Evolutionary conservation across 352 stramenopile genomes (phyloP).

Genomic region (Pythium vanterpoolii): DNA sequence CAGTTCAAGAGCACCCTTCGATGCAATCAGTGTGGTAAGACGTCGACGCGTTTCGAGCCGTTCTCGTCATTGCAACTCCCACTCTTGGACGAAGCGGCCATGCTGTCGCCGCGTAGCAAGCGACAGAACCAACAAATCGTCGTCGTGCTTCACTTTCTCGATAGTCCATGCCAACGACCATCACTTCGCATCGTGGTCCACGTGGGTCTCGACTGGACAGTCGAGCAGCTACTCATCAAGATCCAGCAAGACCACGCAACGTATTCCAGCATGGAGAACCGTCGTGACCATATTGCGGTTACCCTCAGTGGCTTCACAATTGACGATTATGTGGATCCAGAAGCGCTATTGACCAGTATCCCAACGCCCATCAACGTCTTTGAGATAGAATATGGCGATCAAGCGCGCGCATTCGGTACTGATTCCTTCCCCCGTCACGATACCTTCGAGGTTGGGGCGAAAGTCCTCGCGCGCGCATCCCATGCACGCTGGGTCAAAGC

Average conservation of each 20-base stretch:
- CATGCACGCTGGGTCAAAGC: conserved; percentile 28
- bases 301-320: conserved; percentile 25
- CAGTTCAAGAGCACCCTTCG: conserved; percentile 95
- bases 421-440: neutral
- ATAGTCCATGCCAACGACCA: conserved; percentile 12
- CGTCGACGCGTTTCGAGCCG: conserved; percentile 78
- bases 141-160: conserved; percentile 34
- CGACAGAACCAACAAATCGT: conserved; percentile 27
- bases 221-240: conserved; percentile 39
- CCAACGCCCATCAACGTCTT: conserved; percentile 36
- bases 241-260: conserved; percentile 24
- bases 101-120: conserved; percentile 13
- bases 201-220: conserved; percentile 26
- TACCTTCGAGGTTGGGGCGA: conserved; percentile 9
- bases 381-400: conserved; percentile 31
- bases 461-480: conserved; percentile 13
- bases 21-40: conserved; percentile 88
- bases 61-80: conserved; percentile 82
- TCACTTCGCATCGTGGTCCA: conserved; percentile 26
- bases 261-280: conserved; percentile 5
- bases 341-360: conserved; percentile 28
- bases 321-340: conserved; percentile 28
- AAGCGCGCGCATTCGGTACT: conserved; percentile 7
- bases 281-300: conserved; percentile 26
- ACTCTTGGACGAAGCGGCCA: conserved; percentile 24